Percentiles rank a stretch among this genome's conserved stretches.
phyloP scores from a whole-genome alignment of 371 early-diverging fungal species.

The Apophysomyces ossiformis region DNA sequence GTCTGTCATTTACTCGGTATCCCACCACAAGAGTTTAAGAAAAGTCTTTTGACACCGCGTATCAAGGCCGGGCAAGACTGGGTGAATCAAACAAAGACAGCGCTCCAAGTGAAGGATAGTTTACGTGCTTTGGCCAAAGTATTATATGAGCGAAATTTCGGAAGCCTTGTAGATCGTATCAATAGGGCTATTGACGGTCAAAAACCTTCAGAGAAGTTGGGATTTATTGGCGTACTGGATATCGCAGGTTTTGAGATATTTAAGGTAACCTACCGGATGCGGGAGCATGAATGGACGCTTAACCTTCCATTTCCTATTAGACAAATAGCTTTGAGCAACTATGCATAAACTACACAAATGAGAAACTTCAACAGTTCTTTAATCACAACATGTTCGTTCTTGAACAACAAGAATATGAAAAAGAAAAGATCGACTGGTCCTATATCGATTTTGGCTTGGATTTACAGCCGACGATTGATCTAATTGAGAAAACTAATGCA shows the following conservation, averaged over 20 bases:
- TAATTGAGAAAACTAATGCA: slow-evolving; percentile 95
- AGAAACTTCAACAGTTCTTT: slow-evolving; percentile 99
- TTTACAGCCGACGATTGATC: slow-evolving; percentile 98
- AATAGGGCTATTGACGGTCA: slow-evolving; percentile 87
- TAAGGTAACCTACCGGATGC: slow-evolving; percentile 58
- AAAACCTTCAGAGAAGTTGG: slow-evolving; percentile 43
- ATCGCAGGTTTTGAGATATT: slow-evolving; percentile 99
- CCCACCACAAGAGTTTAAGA: slow-evolving; percentile 84
- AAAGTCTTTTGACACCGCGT: slow-evolving; percentile 86
- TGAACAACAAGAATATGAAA: slow-evolving; percentile 98
- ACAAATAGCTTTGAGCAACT: slow-evolving; percentile 99
- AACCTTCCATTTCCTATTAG: slow-evolving; percentile 30
- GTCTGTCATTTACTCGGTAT: slow-evolving; percentile 97
- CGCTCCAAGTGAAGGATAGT: slow-evolving; percentile 87
- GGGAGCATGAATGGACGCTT: background rate
- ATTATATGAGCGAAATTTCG: slow-evolving; percentile 99
- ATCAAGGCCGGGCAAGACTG: slow-evolving; percentile 98
- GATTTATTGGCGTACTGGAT: slow-evolving; percentile 99
- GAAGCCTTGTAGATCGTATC: slow-evolving; percentile 86
- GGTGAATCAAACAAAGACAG: slow-evolving; percentile 91
- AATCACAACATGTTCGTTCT: slow-evolving; percentile 99
- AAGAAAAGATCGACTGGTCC: slow-evolving; percentile 98
- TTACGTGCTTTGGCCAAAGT: slow-evolving; percentile 94
- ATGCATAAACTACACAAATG: slow-evolving; percentile 99
- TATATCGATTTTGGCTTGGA: slow-evolving; percentile 99